Evolutionary conservation across 768 basidiomycete genomes (phyloP).

Genomic region (Rhizopogon roseolus): DNA sequence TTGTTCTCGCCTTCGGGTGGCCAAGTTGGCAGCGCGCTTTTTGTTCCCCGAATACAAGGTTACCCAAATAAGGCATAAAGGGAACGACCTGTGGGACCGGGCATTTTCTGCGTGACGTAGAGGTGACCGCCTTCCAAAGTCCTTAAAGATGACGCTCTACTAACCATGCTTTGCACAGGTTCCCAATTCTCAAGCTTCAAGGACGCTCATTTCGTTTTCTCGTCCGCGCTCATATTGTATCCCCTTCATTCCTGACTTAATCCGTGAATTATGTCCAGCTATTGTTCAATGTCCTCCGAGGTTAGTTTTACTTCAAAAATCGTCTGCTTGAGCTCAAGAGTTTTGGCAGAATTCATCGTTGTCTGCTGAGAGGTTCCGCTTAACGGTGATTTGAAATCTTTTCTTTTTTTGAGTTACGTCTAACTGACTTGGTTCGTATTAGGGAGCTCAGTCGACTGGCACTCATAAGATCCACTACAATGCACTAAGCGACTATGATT

Average conservation of each 20-base stretch:
- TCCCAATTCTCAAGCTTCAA: constrained; percentile 3
- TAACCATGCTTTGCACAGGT: background rate
- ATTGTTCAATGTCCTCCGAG: constrained; percentile 22
- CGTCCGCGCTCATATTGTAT: background rate
- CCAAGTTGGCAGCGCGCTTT: constrained; percentile 6
- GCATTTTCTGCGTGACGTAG: background rate
- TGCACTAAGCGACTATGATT: constrained; percentile 61
- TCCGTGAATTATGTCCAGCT: constrained; percentile 14
- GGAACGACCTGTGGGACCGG: background rate
- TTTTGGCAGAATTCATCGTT: constrained; percentile 18
- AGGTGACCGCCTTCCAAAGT: constrained; percentile 5
- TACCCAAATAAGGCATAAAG: constrained; percentile 28
- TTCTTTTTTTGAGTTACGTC: background rate
- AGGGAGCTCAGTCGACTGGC: constrained; percentile 35
- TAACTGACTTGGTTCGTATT: background rate
- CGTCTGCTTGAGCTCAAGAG: constrained; percentile 5
- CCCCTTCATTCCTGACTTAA: background rate
- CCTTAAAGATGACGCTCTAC: constrained; percentile 5
- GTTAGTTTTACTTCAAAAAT: constrained; percentile 9
- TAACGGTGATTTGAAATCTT: constrained; percentile 9
- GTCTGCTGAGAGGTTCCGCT: constrained; percentile 12
- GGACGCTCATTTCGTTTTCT: constrained; percentile 1
- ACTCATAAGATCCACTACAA: constrained; percentile 64
- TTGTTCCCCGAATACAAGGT: constrained; percentile 25
- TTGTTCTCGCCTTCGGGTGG: constrained; percentile 1